Base-by-base conservation (phyloP, 164 flowering plant genomes). In the Magnolia kwangsiensis region DNA sequence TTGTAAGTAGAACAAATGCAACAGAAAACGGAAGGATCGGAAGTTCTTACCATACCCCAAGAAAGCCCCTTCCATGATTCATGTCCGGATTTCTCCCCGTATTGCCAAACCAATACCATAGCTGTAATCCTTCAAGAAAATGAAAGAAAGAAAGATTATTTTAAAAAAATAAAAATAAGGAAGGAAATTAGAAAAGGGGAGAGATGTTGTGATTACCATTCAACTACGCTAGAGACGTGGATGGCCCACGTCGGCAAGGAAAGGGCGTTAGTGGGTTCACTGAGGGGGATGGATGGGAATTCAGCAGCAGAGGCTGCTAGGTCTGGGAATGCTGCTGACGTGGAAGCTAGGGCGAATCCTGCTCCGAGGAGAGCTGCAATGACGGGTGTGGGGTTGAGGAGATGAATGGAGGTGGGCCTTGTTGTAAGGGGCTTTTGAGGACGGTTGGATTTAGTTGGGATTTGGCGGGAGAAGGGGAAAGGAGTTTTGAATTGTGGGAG, bases 1-100 rank as follows among this genome's bases (percentile, higher is more conserved):
- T 37, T 37, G 45, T 37, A 37, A 37, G 45, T 37, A 37, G 45
- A 37, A 37, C 0, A 37, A 37, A 37, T 37, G 45, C 45, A 37
- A 37, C 45, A 5, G 18, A 55, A 55, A 55, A 16, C 61, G 13
- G 61, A 55, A 55, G 18, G 61, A 51, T 13, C 2, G 45, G 45
- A 37, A 50, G 23, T 31, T 21, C 96, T 84, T 84, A 91, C 99
- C 98, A 92, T 96, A 58, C 97, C 99, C 99, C 98, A 96, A 51
- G 97, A 89, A 11, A 96, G 93, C 64, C 99, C 98, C 81, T 96
- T 94, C 99, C 99, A 94, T 71, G 98, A 81, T 76, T 92, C 91
- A 85, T 74, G 79, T 4, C 97, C 97, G 72, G 94, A 83, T 77
- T 83, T 86, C 80, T 96, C 94, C 59, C 95, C 98, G 80, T 96